phyloP scores from a whole-genome alignment of 352 stramenopile species.

The Pythium insidiosum region DNA sequence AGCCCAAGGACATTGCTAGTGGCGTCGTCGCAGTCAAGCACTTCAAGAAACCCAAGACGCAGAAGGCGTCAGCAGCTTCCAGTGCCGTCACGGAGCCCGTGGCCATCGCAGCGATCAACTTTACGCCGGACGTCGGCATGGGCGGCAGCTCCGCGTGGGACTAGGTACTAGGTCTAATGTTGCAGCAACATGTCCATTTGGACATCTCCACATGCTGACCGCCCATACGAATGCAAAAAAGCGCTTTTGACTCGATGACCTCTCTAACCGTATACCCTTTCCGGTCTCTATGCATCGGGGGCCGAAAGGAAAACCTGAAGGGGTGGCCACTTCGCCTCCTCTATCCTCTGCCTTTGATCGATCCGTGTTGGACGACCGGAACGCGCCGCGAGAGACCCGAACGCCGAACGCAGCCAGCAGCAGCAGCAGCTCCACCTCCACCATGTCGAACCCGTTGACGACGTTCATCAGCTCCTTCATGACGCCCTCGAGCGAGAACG shows the following conservation, averaged over 20 bases:
- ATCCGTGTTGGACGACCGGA: conserved; percentile 10
- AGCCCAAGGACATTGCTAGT: conserved; percentile 62
- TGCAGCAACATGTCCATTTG: too few species aligned
- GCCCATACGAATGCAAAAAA: too few species aligned
- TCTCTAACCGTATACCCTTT: conserved; percentile 9
- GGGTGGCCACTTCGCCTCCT: too few species aligned
- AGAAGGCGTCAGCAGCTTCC: conserved; percentile 16
- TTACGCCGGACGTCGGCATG: conserved; percentile 54
- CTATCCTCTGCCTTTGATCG: too few species aligned
- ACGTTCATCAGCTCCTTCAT: conserved; percentile 70
- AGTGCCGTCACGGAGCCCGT: conserved; percentile 13
- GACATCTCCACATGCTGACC: too few species aligned
- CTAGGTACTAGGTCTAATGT: too few species aligned
- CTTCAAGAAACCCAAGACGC: conserved; percentile 61
- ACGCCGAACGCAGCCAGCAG: too few species aligned
- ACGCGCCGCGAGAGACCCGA: conserved; percentile 3
- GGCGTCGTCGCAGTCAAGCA: conserved; percentile 72
- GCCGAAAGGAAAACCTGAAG: conserved; percentile 11
- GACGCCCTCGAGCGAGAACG: conserved; percentile 32
- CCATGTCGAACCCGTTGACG: conserved; percentile 60
- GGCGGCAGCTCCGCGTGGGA: conserved; percentile 71
- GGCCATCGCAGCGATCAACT: conserved; percentile 52
- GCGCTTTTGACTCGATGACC: too few species aligned
- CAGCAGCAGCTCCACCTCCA: too few species aligned
- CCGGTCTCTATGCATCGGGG: background rate